These are phyloP conservation scores for Wickerhamomyces silvicola DNA, from an alignment of 805 yeast species.

Conservation along the genomic window DNA sequence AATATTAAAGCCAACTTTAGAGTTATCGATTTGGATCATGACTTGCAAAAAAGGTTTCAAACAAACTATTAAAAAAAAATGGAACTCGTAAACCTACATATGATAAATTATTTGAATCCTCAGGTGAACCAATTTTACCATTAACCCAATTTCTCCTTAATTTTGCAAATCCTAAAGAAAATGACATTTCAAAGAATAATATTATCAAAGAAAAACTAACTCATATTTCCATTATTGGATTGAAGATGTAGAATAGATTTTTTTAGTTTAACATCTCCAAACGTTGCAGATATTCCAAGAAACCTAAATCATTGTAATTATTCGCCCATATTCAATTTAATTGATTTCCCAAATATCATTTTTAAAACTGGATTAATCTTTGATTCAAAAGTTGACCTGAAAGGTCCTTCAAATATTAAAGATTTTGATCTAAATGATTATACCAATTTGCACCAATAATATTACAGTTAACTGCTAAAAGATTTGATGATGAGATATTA, in stretches of 20 bases:
- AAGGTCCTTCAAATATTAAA: slow-evolving; percentile 26
- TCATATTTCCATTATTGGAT: slow-evolving; percentile 48
- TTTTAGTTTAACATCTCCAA: slow-evolving; percentile 63
- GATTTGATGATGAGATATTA: slow-evolving; percentile 45
- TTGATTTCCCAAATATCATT: slow-evolving; percentile 65
- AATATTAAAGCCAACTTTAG: slow-evolving; percentile 38
- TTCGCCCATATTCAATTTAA: slow-evolving; percentile 63
- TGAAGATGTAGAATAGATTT: slow-evolving; percentile 52
- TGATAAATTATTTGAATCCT: slow-evolving; percentile 42
- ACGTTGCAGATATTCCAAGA: slow-evolving; percentile 64
- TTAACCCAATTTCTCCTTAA: slow-evolving; percentile 58
- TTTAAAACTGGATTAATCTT: slow-evolving; percentile 59
- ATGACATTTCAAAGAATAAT: slow-evolving; percentile 55
- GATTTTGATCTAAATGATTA: slow-evolving; percentile 23
- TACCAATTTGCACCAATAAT: slow-evolving; percentile 41
- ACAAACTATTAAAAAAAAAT: slow-evolving; percentile 51
- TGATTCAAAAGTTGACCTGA: slow-evolving; percentile 47
- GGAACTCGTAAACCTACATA: slow-evolving; percentile 52
- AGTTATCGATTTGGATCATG: slow-evolving; percentile 48
- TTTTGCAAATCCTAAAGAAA: slow-evolving; percentile 48
- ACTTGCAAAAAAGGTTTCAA: slow-evolving; percentile 44
- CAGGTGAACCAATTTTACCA: slow-evolving; percentile 67
- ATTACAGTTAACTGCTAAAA: slow-evolving; percentile 43
- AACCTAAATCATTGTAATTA: slow-evolving; percentile 73
- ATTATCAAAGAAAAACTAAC: slow-evolving; percentile 51